These are phyloP conservation scores for Gossypium ekmanianum DNA, from an alignment of 345 rosid genomes.

Conservation along the genomic window DNA sequence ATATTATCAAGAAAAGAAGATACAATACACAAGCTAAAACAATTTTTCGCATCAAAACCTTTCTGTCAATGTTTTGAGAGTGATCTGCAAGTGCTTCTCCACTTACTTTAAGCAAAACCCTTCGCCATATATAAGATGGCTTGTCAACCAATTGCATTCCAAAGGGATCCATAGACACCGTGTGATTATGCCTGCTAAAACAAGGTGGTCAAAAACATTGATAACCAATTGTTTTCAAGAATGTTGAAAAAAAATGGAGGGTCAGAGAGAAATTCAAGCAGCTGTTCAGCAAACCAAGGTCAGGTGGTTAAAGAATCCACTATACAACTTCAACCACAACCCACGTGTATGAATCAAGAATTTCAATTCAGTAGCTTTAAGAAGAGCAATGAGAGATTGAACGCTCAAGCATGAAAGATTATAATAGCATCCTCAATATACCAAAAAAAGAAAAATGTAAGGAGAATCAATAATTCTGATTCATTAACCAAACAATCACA, in stretches of 20 bases:
- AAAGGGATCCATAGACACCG: conserved; percentile 49
- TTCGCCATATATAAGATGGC: conserved; percentile 70
- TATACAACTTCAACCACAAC: background rate
- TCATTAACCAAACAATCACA: background rate
- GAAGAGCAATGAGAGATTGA: background rate
- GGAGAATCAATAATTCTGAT: conserved; percentile 2
- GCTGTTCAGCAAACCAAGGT: background rate
- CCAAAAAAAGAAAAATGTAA: too few species aligned
- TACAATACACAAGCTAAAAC: background rate
- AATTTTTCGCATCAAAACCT: conserved; percentile 41
- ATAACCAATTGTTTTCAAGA: background rate
- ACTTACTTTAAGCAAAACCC: conserved; percentile 95
- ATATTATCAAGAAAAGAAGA: background rate
- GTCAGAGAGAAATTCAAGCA: background rate
- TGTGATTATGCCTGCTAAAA: conserved; percentile 48
- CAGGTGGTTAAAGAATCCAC: background rate
- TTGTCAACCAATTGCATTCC: conserved; percentile 46
- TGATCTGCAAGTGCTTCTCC: conserved; percentile 97
- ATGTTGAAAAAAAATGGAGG: background rate
- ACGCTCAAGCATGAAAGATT: conserved; percentile 6
- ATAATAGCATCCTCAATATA: background rate
- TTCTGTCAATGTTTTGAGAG: conserved; percentile 77
- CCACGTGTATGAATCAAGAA: conserved; percentile 10
- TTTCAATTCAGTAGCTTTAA: background rate
- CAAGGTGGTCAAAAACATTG: conserved; percentile 10